Base-by-base conservation (phyloP, 768 basidiomycete species). In the Tremella mesenterica region DNA sequence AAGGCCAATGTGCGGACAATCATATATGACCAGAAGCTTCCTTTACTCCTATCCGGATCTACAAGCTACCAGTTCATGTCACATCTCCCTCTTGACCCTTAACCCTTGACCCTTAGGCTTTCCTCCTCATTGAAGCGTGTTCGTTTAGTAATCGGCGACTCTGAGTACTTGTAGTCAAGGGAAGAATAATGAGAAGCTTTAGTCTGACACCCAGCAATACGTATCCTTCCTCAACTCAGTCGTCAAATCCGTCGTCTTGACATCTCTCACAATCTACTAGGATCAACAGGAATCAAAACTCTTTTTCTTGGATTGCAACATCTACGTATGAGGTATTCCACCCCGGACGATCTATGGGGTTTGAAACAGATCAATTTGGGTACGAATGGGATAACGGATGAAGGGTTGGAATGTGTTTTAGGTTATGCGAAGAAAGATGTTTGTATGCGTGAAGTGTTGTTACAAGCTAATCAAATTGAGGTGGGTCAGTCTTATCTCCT, bases 371-470 rank as follows among this genome's bases (percentile, higher is more conserved):
- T 69, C 39, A 69, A 65, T 49, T 53, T 69, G 23, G 64, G 59
- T 3, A 43, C 26, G 9, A 69, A 69, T 45, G 50, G 23, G 3
- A 44, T 69, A 16, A 47, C 48, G 26, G 67, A 69, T 53, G 53
- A 58, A 36, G 60, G 55, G 23, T 48, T 69, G 4, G 60, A 59
- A 27, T 53, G 21, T 1, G 45, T 69, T 1, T 31, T 65, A 44
- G 56, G 49, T 1, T 69, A 65, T 51, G 67, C 67, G 6, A 69
- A 69, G 57, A 65, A 65, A 43, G 67, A 69, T 52, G 61, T 59
- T 4, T 50, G 29, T 8, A 27, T 63, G 39, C 38, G 50, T 13
- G 50, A 57, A 25, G 50, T 69, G 5, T 33, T 53, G 25, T 31
- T 65, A 1, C 64, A 65, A 44, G 67, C 58, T 10, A 69, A 69